Percentiles rank a stretch among this genome's conserved stretches.
phyloP scores from a whole-genome alignment of 202 grass and related monocot species.

The Musa balbisiana region DNA sequence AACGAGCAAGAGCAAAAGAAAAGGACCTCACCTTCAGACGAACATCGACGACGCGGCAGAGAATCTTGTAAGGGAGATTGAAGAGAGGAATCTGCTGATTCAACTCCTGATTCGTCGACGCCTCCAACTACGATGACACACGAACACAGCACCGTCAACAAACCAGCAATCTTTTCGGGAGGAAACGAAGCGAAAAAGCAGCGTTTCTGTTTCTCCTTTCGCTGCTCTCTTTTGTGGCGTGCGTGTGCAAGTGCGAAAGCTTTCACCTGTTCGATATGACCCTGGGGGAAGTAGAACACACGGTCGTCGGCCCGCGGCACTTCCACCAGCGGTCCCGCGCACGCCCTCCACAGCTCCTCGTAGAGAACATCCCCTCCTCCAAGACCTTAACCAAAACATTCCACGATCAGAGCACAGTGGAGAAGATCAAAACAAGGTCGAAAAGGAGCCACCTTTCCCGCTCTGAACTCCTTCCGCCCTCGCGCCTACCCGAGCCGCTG shows the following conservation, averaged over 20 bases:
- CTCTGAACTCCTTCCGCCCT: conserved; percentile 19
- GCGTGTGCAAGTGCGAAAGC: neutral
- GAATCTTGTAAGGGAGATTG: conserved; percentile 81
- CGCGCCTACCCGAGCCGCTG: neutral
- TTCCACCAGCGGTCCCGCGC: conserved; percentile 89
- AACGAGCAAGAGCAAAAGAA: neutral
- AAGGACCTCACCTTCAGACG: conserved; percentile 51
- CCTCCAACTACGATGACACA: conserved; percentile 54
- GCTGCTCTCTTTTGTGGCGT: neutral
- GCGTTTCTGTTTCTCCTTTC: neutral
- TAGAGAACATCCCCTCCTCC: conserved; percentile 34
- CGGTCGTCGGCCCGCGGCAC: conserved; percentile 54
- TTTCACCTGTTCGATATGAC: conserved; percentile 86
- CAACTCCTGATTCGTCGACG: conserved; percentile 62
- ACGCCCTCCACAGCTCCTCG: conserved; percentile 79
- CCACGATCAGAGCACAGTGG: conserved; percentile 34
- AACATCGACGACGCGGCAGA: conserved; percentile 86
- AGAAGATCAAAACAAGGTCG: conserved; percentile 37
- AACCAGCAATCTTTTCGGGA: neutral
- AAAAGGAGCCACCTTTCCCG: conserved; percentile 37
- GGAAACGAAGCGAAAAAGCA: conserved; percentile 13
- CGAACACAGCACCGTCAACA: conserved; percentile 7
- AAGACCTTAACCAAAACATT: conserved; percentile 14
- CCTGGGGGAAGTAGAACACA: conserved; percentile 97
- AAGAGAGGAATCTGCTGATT: conserved; percentile 83